Conservation (phyloP, 306 rosid species). For the Nissolia schottii region DNA sequence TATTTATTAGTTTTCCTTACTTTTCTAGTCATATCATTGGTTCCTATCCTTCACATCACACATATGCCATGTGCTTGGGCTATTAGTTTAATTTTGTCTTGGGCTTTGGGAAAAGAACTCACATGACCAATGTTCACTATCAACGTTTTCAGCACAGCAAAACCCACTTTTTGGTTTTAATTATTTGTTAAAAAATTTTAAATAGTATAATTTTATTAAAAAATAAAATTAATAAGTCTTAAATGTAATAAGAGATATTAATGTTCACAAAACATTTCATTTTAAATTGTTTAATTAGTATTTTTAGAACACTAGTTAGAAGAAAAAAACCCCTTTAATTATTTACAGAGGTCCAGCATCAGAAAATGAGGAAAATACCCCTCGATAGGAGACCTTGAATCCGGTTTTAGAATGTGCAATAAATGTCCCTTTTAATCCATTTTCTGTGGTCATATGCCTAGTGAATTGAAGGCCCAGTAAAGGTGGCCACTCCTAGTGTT, state of each 20-base stretch:
- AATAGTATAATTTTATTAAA: no score
- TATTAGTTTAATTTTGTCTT: slow-evolving; percentile 18
- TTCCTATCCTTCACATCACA: not conserved
- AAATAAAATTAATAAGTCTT: no score
- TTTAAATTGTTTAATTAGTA: no score
- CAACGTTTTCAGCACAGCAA: slow-evolving; percentile 7
- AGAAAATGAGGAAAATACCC: not conserved
- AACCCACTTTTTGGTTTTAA: slow-evolving; percentile 9
- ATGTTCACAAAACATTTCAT: no score
- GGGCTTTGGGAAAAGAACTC: slow-evolving; percentile 17
- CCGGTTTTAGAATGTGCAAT: slow-evolving; percentile 14
- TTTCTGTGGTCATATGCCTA: not conserved
- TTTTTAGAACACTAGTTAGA: no score
- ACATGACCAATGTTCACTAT: slow-evolving; percentile 26
- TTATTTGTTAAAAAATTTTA: no score
- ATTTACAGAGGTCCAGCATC: not conserved
- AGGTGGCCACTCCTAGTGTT: slow-evolving; percentile 12
- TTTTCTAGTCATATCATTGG: slow-evolving; percentile 13
- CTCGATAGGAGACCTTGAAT: slow-evolving; percentile 1
- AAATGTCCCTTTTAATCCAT: slow-evolving; percentile 1
- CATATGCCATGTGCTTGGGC: slow-evolving; percentile 22
- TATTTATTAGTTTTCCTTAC: not conserved
- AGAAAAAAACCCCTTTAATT: no score
- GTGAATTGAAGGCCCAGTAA: not conserved
- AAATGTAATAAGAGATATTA: no score